Base-by-base conservation (phyloP, 75 land plant genomes). In the Cupressus sempervirens region DNA sequence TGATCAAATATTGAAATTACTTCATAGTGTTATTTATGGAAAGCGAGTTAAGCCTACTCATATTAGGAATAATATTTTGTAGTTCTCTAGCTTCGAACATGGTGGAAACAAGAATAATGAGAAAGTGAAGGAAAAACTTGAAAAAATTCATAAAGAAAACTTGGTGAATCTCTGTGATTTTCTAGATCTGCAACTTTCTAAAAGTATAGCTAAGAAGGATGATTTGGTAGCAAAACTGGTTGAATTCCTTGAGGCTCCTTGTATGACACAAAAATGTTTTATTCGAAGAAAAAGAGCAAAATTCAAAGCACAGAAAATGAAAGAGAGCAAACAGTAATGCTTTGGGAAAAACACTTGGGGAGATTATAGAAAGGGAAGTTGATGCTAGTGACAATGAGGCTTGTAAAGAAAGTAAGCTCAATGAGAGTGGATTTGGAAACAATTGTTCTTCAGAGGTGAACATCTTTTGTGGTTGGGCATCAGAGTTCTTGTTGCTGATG, bases 1-100 rank as follows among this genome's bases (percentile, higher is more conserved):
- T 46, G 96, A 94, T 85, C 92, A 93, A n/a, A 92, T 80, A 35
- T 84, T 93, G 70, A 89, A 86, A 82, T 30, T 83, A 8, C 91
- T 94, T 40, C 95, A 94, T 80, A 86, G 88, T 0, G 84, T 94
- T 54, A 88, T 94, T 12, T 94, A 89, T 91, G 89, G 91, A 53
- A 94, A 92, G 86, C 92, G 93, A 86, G 84, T 88, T 48, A 94
- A 89, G 89, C 85, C 72, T 32, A 40, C 5, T 46, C 83, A 82
- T 62, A 35, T 86, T 26, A 88, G 86, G 83, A 75, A 82, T n/a
- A 83, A 88, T 83, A 88, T 88, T 67, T 58, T 86, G 56, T 80
- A 83, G 65, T 88, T 88, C 81, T 88, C 89, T 35, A 88, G 89
- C 56, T 88, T 72, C 84, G 89, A 83, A 36, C 83, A 84, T 88